Evolutionary conservation across 306 rosid genomes (phyloP), one percentile per base, ranked within the genome.

Genomic region (Cicer chorassanicum): DNA sequence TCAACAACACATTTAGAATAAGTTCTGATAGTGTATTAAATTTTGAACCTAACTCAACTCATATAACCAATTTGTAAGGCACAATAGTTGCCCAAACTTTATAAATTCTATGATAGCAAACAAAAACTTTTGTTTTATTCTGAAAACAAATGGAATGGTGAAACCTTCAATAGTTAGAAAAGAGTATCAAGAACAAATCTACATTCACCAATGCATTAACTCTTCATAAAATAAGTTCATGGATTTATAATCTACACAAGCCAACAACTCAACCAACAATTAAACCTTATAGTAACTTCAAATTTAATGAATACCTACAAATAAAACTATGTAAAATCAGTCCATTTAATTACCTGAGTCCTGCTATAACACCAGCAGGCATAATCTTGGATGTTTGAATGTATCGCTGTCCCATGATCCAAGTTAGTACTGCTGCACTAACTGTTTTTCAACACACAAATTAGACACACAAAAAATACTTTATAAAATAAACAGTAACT

Each of bases 291-390:
- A 12, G 43, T 5, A 9, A 38, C 49, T 51, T 70, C 0, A n/a
- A 60, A 41, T 62, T 62, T 15, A 24, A 24, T 24, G 34, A 24
- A 24, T 60, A 39, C 71, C 36, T 9, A 73, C 12, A 72, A 51
- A 21, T 62, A 43, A 56, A 56, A 24, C 55, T 2, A 61, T 10
- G 65, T 57, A 59, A 29, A 59, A 59, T 29, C 39, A 19, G 3
- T 56, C 40, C 64, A 70, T 56, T 64, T n/a, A 55, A 57, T 77
- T 82, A 90, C 98, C 95, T 93, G 70, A 93, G 70, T 72, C 91
- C 98, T 13, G 98, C 95, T 14, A 93, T 87, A 76, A 93, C 40
- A 63, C 95, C 98, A 75, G 98, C 90, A 11, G 98, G 98, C 95
- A 93, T 90, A 69, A 93, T 18, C 90, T 93, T 93, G 4, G 90